Evolutionary conservation across 2,329 filamentous ascomycete species (phyloP), one percentile per base, ranked within the genome.

Genomic region (Sclerotinia subarctica): DNA sequence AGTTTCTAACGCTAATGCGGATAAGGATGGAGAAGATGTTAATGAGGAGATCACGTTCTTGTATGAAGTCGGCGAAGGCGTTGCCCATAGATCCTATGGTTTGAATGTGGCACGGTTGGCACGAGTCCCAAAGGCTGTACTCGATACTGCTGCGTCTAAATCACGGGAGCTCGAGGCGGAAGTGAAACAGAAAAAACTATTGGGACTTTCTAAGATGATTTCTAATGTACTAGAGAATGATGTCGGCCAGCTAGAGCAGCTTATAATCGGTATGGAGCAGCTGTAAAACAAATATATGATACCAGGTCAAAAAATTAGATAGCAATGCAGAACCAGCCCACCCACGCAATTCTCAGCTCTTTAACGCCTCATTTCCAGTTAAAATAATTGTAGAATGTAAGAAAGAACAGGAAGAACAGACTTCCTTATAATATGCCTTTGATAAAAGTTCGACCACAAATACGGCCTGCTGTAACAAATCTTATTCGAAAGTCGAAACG

Each of bases 51-150:
- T 99, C 54, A 97, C 95, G 0, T 99, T 99, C 76, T 79, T 99
- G 60, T 99, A 99, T 77, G 93, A 97, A 77, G 90, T 97, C 2
- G 90, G 87, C 1, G 92, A 95, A 72, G 95, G 95, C 15, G 92
- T 96, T 15, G 94, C 95, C 11, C 94, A 98, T 82, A 86, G 95
- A 6, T 96, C 92, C 24, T 99, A 99, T 78, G 95, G 96, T 0
- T 78, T 99, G 68, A 98, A 98, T 78, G 95, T 98, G 29, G 95
- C 95, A 19, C 84, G 92, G 57, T 80, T 99, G 65, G 95, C 95
- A 2, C 89, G 89, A 64, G 85, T 99, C 53, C 93, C 94, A 0
- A 85, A 85, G 69, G 83, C 86, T 67, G 86, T 98, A 24, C 82
- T 98, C 46, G 91, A 94, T 35, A 83, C 93, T 32, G 95, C 95